Base-by-base conservation (phyloP, 1,139 yeast genomes). In the Saccharomycopsis crataegensis region DNA sequence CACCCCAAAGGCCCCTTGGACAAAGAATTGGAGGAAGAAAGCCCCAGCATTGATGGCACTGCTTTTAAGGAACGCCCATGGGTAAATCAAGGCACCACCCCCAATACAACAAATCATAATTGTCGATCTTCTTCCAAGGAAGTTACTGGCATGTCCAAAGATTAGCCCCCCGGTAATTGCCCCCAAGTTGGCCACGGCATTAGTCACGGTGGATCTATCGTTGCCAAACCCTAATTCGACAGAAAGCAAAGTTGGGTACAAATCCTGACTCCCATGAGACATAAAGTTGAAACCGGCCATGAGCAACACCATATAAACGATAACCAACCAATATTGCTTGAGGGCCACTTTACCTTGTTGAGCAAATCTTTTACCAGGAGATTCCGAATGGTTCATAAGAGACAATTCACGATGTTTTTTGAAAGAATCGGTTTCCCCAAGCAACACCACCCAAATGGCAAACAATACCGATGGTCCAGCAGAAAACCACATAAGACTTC, bases 1-100 rank as follows among this genome's bases (percentile, higher is more conserved):
- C 48, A 85, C 86, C 61, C 95, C 94, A 90, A 94, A 88, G 16
- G 89, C 86, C 60, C 96, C 96, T 68, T 86, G 95, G 49, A 87
- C 93, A 60, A 81, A 82, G 63, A 83, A 80, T 68, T 88, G 96
- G 62, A 86, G 70, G 71, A 84, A 86, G 69, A 86, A 87, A 1
- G 76, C 93, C 56, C 87, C 85, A 6, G 93, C 94, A 63, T 86
- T 83, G 60, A 85, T 77, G 40, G 82, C 87, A 28, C 71, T 63
- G 57, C 74, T 74, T 49, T 65, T 61, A 42, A 77, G 67, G 62
- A 80, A 86, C 0, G 87, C 91, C 91, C 93, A 82, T 50, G 89
- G 89, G 61, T 82, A 82, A 53, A 81, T 74, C 62, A 82, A 67
- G 7, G 85, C 85, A 22, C 77, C 66, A 51, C 94, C 93, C 42